Evolutionary conservation across 2,329 filamentous ascomycete species (phyloP).

Genomic region (Diaporthe vexans): DNA sequence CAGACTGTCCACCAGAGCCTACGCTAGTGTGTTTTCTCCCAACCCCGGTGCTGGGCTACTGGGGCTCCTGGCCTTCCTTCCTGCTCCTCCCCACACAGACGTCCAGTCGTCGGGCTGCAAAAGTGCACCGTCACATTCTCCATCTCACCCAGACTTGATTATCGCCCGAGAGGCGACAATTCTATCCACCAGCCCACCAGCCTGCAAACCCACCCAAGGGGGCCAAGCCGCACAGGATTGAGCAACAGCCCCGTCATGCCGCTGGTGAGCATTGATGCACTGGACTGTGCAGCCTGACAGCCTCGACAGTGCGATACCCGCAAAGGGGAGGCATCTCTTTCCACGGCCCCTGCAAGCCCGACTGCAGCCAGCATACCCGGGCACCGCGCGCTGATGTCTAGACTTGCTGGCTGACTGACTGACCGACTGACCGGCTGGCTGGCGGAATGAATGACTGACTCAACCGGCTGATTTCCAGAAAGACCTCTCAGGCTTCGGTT

Average conservation of each 20-base stretch:
- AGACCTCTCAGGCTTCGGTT: constrained; percentile 33
- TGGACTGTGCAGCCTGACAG: neutral
- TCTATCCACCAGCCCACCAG: constrained; percentile 19
- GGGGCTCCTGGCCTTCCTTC: neutral
- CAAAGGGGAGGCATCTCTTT: neutral
- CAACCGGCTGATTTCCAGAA: constrained; percentile 38
- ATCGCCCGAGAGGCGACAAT: constrained; percentile 20
- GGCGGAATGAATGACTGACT: constrained; percentile 1
- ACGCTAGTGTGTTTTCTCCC: neutral
- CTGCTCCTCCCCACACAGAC: constrained; percentile 30
- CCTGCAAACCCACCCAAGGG: neutral
- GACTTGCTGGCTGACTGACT: constrained; percentile 6
- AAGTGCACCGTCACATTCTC: constrained; percentile 25
- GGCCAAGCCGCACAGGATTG: constrained; percentile 6
- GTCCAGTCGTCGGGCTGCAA: constrained; percentile 32
- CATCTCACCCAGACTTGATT: constrained; percentile 24
- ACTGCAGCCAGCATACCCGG: neutral
- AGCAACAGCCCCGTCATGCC: constrained; percentile 9
- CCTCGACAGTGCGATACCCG: neutral
- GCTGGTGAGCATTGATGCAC: constrained; percentile 1
- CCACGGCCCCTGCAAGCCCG: neutral
- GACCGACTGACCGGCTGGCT: neutral
- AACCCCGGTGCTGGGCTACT: constrained; percentile 15
- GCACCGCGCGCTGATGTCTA: neutral
- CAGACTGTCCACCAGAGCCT: neutral